Base-by-base conservation (phyloP, 1,284 basidiomycete species). In the Ustilago tritici region DNA sequence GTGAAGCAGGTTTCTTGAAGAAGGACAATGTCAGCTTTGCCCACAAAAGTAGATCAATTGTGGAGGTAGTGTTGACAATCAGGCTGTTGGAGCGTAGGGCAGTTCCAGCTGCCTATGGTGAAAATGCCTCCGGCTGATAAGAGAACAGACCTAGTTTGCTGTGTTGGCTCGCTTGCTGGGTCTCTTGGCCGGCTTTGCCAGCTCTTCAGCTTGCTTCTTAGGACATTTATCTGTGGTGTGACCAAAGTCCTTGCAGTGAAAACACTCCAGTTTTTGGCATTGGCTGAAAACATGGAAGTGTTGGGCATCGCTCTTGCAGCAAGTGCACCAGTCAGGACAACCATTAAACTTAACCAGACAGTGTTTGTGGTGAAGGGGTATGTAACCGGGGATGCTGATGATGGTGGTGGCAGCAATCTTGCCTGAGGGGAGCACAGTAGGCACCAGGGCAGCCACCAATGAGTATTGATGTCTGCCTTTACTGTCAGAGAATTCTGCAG, bases 31-130 rank as follows among this genome's bases (percentile, higher is more conserved):
- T 54, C 50, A 1, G 59, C 50, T 12, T 53, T 61, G 8, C 59
- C 59, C 2, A 61, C 19, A 10, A 43, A 34, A 14, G 59, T 38
- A 11, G 47, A 40, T 10, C 32, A 40, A 40, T 52, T 35, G 23
- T 61, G 59, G 10, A 62, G 61, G 40, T 36, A 43, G 31, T 19
- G 17, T 19, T 36, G 32, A 3, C 52, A 2, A 15, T 55, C 32
- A 8, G 19, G 52, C 6, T 7, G 32, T 17, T 52, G 14, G 4
- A 61, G 32, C 7, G 32, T 50, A 32, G 58, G 49, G 38, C 58
- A 61, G 14, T 61, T 61, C 49, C 58, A 61, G 55, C 38, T 56
- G 10, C 38, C 55, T 28, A 56, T 38, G 19, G 38, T 56, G 38
- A 56, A 56, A 9, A 56, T n/a, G 28, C 40, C 41, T 41, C 10